A percentile compares a stretch with the other conserved stretches of the same genome.
These are phyloP conservation scores for Schwanniomyces occidentalis DNA, from an alignment of 805 yeast genomes.

Conservation along the genomic window DNA sequence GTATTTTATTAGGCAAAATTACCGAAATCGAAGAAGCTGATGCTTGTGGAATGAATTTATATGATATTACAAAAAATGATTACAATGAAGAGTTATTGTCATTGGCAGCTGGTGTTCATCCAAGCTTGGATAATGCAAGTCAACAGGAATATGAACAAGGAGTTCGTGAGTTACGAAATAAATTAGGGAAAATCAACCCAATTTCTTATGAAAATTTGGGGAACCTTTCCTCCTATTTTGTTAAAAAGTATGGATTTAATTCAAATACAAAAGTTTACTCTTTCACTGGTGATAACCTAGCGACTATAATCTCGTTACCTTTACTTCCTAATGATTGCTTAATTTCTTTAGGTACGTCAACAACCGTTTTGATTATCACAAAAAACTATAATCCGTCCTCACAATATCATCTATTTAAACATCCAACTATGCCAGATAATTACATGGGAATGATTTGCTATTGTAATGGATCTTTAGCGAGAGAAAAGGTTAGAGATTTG, in stretches of 20 bases:
- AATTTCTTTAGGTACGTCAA: conserved; percentile 87
- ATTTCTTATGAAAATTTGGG: conserved; percentile 55
- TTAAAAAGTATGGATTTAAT: conserved; percentile 61
- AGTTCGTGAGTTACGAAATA: conserved; percentile 42
- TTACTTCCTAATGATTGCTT: conserved; percentile 73
- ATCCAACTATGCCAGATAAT: conserved; percentile 73
- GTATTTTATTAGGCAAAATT: conserved; percentile 64
- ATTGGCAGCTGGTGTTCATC: conserved; percentile 53
- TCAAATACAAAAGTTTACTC: conserved; percentile 62
- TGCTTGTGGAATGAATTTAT: conserved; percentile 91
- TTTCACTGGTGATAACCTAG: conserved; percentile 89
- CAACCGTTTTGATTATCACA: conserved; percentile 82
- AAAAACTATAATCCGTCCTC: conserved; percentile 75
- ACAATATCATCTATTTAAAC: conserved; percentile 81
- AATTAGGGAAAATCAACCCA: conserved; percentile 55
- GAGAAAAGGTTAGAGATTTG: conserved; percentile 71
- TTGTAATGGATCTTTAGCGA: conserved; percentile 85
- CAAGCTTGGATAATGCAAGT: conserved; percentile 37
- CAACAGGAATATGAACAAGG: conserved; percentile 23
- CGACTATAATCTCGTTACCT: conserved; percentile 83
- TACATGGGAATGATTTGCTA: conserved; percentile 97
- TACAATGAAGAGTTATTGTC: conserved; percentile 61
- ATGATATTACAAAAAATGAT: conserved; percentile 59
- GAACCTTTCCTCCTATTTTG: conserved; percentile 58
- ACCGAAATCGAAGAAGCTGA: conserved; percentile 77